A percentile compares a stretch with the other conserved stretches of the same genome.
Conservation (phyloP, 495 filamentous ascomycete species). For the Lophium mytilinum region DNA sequence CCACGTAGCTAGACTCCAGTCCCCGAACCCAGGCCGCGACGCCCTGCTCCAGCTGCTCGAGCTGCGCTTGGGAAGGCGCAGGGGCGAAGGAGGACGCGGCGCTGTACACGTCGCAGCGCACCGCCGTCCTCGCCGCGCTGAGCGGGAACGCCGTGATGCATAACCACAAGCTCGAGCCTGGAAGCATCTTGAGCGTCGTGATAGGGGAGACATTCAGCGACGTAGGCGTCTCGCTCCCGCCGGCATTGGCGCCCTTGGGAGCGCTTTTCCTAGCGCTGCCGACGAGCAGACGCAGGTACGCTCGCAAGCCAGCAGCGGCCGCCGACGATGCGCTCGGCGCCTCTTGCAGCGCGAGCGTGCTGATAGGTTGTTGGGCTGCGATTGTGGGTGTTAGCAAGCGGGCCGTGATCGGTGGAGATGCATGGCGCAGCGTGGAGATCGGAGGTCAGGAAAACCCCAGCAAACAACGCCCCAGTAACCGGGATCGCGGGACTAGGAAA, state of each 20-base stretch:
- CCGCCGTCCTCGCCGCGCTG: neutral
- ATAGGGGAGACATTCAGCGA: neutral
- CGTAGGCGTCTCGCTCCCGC: neutral
- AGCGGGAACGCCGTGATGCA: conserved; percentile 6
- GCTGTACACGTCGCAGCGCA: conserved; percentile 11
- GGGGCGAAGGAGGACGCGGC: neutral
- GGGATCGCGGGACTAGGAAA: too few relatives aligned
- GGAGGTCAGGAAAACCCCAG: too few relatives aligned
- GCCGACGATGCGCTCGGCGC: neutral
- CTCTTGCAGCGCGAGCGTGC: neutral
- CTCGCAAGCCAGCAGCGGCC: neutral
- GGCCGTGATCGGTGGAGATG: neutral
- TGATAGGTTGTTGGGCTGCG: neutral
- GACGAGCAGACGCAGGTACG: neutral
- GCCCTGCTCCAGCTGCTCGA: neutral
- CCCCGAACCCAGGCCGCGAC: neutral
- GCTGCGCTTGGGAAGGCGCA: neutral
- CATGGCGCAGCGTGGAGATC: neutral
- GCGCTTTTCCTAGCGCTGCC: too few relatives aligned
- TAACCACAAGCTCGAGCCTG: conserved; percentile 5
- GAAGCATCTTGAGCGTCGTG: conserved; percentile 8
- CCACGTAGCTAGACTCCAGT: conserved; percentile 11
- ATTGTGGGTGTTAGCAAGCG: neutral
- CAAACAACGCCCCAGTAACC: too few relatives aligned
- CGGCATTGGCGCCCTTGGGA: neutral